A percentile compares a stretch with the other conserved stretches of the same genome.
Conservation (phyloP, 2,329 filamentous ascomycete genomes). For the Pseudogymnoascus destructans region DNA sequence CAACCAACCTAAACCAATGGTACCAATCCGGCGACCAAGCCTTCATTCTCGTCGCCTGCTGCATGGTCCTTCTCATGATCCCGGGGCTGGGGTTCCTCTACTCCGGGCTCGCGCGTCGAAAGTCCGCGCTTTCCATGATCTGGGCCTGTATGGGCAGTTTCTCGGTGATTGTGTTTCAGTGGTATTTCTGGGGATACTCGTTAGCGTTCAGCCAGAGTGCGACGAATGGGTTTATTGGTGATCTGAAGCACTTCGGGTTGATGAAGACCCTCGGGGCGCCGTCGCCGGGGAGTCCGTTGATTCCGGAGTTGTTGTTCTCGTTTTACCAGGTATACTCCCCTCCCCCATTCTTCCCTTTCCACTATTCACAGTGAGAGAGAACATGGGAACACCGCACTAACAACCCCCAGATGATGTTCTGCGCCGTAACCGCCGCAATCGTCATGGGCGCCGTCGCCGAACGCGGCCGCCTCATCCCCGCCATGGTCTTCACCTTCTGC, state of each 20-base stretch:
- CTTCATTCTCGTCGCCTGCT: conserved; percentile 79
- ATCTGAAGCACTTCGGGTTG: conserved; percentile 79
- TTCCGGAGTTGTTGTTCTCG: conserved; percentile 81
- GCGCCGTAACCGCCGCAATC: conserved; percentile 81
- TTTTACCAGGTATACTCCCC: conserved; percentile 65
- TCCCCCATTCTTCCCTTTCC: background rate
- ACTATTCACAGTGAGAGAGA: too few relatives aligned
- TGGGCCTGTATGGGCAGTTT: conserved; percentile 94
- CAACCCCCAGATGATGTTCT: conserved; percentile 79
- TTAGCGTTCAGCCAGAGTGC: conserved; percentile 75
- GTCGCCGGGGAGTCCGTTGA: conserved; percentile 76
- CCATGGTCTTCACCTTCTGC: conserved; percentile 89
- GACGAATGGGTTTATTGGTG: conserved; percentile 82
- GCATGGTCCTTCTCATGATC: conserved; percentile 94
- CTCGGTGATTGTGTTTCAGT: conserved; percentile 88
- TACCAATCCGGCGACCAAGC: conserved; percentile 83
- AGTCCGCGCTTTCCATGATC: conserved; percentile 92
- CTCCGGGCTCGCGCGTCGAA: conserved; percentile 91
- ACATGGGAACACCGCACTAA: background rate
- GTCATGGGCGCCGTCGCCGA: conserved; percentile 87
- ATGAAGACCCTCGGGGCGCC: conserved; percentile 70
- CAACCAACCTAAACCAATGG: conserved; percentile 91
- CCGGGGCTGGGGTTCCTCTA: conserved; percentile 96
- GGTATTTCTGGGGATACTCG: conserved; percentile 99
- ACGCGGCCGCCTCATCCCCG: conserved; percentile 80